These are phyloP conservation scores for Porodaedalea pini DNA, from an alignment of 1,284 basidiomycete species.

Conservation along the genomic window DNA sequence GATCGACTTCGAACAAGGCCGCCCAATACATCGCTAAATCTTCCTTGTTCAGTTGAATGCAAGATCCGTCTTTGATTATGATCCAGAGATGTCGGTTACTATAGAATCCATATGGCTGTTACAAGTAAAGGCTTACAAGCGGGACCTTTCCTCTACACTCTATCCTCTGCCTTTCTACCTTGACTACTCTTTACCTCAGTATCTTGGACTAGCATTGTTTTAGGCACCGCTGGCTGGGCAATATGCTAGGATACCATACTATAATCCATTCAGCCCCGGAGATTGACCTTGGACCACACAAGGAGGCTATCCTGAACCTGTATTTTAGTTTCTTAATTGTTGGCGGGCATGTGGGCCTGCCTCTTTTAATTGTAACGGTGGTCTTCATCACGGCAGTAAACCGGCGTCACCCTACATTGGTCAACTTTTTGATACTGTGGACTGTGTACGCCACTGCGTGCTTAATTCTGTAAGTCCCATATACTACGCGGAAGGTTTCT, in stretches of 20 bases:
- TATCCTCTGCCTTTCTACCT: neutral
- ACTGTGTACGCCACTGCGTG: neutral
- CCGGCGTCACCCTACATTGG: neutral
- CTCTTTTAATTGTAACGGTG: neutral
- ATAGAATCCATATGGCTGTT: too few species aligned
- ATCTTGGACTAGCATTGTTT: neutral
- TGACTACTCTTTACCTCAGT: neutral
- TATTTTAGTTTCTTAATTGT: conserved; percentile 6
- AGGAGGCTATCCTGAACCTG: neutral
- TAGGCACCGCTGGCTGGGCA: neutral
- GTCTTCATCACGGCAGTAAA: neutral
- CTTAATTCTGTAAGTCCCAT: conserved; percentile 1
- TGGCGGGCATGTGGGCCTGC: conserved; percentile 4
- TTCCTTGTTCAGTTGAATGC: too few species aligned
- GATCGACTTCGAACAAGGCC: too few species aligned
- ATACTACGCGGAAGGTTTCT: neutral
- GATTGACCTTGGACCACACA: conserved; percentile 13
- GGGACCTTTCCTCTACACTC: neutral
- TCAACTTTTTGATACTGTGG: conserved; percentile 2
- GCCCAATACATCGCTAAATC: too few species aligned
- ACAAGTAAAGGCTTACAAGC: neutral
- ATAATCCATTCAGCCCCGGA: neutral
- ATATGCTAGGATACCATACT: neutral
- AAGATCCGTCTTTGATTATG: neutral
- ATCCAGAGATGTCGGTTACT: neutral